Conservation (phyloP, 2,329 filamentous ascomycete genomes). For the Monosporascus cannonballus region DNA sequence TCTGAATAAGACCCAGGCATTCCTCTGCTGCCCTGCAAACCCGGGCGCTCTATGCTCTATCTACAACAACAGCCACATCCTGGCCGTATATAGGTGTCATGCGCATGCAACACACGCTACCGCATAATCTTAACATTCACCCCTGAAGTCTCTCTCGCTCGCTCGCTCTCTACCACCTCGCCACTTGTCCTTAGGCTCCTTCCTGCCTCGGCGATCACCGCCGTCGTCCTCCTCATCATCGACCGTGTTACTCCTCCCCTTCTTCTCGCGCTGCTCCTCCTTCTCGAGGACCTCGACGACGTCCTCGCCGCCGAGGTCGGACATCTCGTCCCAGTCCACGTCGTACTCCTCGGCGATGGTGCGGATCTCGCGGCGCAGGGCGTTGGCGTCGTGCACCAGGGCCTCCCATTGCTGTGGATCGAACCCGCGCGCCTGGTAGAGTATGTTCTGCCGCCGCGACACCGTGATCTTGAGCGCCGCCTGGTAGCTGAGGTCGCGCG, state of each 20-base stretch:
- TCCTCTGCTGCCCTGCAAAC: too few relatives aligned
- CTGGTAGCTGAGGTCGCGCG: constrained; percentile 80
- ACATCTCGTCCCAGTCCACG: constrained; percentile 78
- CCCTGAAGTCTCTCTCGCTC: too few relatives aligned
- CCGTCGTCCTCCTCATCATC: constrained; percentile 33
- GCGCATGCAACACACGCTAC: too few relatives aligned
- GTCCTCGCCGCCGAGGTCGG: constrained; percentile 65
- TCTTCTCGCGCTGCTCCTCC: constrained; percentile 36
- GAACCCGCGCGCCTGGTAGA: constrained; percentile 73
- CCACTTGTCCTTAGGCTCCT: constrained; percentile 12
- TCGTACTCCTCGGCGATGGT: constrained; percentile 80
- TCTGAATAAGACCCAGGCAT: too few relatives aligned
- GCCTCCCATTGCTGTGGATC: constrained; percentile 72
- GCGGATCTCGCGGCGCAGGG: constrained; percentile 71
- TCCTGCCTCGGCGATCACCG: constrained; percentile 27
- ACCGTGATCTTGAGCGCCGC: constrained; percentile 85
- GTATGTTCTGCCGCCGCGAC: constrained; percentile 64
- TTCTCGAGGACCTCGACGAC: constrained; percentile 51
- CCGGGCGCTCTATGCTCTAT: too few relatives aligned
- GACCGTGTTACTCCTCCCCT: constrained; percentile 28
- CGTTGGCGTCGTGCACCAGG: constrained; percentile 73
- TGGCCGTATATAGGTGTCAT: too few relatives aligned
- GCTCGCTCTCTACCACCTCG: too few relatives aligned
- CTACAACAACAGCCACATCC: too few relatives aligned
- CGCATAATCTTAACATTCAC: too few relatives aligned